Base-by-base conservation (phyloP, 805 yeast genomes). In the Vanderwaltozyma polyspora region DNA sequence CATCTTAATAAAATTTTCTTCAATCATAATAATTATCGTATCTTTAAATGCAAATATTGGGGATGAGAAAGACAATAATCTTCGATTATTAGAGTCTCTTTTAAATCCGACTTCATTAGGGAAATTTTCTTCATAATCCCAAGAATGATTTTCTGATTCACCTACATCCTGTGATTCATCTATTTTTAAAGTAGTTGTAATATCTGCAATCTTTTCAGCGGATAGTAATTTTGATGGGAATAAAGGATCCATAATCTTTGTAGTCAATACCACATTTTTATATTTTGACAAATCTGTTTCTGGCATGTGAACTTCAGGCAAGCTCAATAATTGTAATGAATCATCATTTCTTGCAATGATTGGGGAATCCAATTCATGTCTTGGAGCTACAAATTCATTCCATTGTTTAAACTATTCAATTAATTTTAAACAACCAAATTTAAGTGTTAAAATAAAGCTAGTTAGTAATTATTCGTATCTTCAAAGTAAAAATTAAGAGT, bases 331-430 rank as follows among this genome's bases (percentile, higher is more conserved):
- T 31, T 51, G 53, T 25, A 53, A 34, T 4, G 56, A 48, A 18
- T 44, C 57, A 9, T 41, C 42, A 34, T 51, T 43, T 3, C 34
- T 35, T 1, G 45, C 35, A 9, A 42, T 37, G n/a, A 42, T 30
- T 4, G 57, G 51, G 3, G 47, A 41, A 36, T 64, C 69, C 27
- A 71, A 41, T 14, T 62, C 53, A 50, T 70, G 76, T 41, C 76
- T 66, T 22, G 75, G 72, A 18, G 60, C 57, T 26, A 57, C 62
- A n/a, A 48, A 42, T 13, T 67, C 70, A 36, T 55, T 53, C 67
- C 71, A 64, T 40, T 71, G 76, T 65, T 71, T 71, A 34, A 71
- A 65, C 69, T 64, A n/a, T n/a, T 15, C 15, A 10, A 8, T 25
- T n/a, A n/a, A n/a, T n/a, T n/a, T n/a, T n/a, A n/a, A n/a, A n/a